phyloP scores from a whole-genome alignment of 2,329 filamentous ascomycete species.

The Fusarium devonianum region DNA sequence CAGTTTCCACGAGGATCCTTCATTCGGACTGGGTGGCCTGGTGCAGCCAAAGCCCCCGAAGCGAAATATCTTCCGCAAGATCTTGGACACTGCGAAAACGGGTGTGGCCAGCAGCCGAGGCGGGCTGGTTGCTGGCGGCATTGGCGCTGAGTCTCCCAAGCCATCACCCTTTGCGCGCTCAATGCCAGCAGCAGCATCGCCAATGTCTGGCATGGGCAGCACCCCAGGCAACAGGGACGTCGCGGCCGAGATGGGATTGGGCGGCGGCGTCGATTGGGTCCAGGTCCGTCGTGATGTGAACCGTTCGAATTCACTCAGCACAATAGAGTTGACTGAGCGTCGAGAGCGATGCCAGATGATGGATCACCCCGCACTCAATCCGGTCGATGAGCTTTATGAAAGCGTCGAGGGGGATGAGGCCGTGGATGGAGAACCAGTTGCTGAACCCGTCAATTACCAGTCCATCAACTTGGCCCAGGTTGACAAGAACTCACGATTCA shows the following conservation, averaged over 20 bases:
- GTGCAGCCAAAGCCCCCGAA: slow-evolving; percentile 79
- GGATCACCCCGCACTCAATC: slow-evolving; percentile 85
- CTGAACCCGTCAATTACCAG: slow-evolving; percentile 81
- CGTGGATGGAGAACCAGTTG: slow-evolving; percentile 82
- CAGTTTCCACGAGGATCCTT: slow-evolving; percentile 70
- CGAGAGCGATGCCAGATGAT: slow-evolving; percentile 93
- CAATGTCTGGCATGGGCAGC: slow-evolving; percentile 54
- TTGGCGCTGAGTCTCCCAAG: slow-evolving; percentile 54
- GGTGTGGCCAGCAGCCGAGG: slow-evolving; percentile 88
- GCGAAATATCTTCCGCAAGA: slow-evolving; percentile 93
- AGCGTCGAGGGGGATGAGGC: slow-evolving; percentile 90
- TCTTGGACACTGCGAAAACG: slow-evolving; percentile 92
- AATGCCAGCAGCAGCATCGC: slow-evolving; percentile 48
- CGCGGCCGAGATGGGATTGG: slow-evolving; percentile 75
- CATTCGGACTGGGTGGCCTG: slow-evolving; percentile 79
- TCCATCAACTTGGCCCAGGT: slow-evolving; percentile 83
- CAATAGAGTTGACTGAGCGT: slow-evolving; percentile 84
- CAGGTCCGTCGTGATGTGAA: slow-evolving; percentile 96
- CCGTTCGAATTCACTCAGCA: slow-evolving; percentile 89
- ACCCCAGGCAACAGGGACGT: slow-evolving; percentile 55
- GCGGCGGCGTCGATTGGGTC: slow-evolving; percentile 82
- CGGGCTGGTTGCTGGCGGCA: slow-evolving; percentile 70
- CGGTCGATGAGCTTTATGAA: slow-evolving; percentile 87
- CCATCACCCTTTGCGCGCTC: slow-evolving; percentile 54
- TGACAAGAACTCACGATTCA: slow-evolving; percentile 94